Evolutionary conservation across 2,329 filamentous ascomycete genomes (phyloP), one percentile per base, ranked within the genome.

Genomic region (Colletotrichum truncatum): DNA sequence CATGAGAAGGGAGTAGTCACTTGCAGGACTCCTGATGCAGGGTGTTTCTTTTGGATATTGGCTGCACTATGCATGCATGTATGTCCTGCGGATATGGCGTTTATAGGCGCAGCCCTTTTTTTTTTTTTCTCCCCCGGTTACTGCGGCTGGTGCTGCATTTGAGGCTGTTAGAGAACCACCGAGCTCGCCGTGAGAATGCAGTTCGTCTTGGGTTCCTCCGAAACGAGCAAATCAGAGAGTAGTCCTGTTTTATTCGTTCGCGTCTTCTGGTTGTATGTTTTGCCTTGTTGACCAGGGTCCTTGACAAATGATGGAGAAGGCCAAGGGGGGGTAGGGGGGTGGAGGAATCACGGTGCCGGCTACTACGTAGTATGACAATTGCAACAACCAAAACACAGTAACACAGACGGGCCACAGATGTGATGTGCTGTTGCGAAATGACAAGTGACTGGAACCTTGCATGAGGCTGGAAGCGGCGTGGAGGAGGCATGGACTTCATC

Each of bases 371-470:
- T 53, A 25, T 16, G 11, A 16, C 9, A 30, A 39, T 14, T 16
- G 14, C 23, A 34, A 14, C 32, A 45, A 38, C 26, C 30, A 36
- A 28, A 55, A 51, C 26, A 28, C 34, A 10, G 28, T 28, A 23
- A 34, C 21, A 43, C 43, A 18, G 18, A 21, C 16, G 12, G 38
- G 16, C 14, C 11, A 25, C 26, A 16, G 57, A 23, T 62, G 39
- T 55, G 26, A 52, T 30, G 32, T n/a, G 21, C 41, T 28, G 26
- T n/a, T 18, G 32, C 14, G 41, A 49, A 48, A 32, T 65, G 62
- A 62, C 62, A 65, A 62, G 56, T 65, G 57, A 55, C 49, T 39
- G 58, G 41, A 52, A 62, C 49, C 56, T 62, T 62, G 62, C 57
- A 65, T 51, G 49, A 41, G 18, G 34, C 57, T 41, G 36, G 59